Evolutionary conservation across 345 rosid genomes (phyloP), one percentile per base, ranked within the genome.

Genomic region (Eucalyptus sideroxylon): DNA sequence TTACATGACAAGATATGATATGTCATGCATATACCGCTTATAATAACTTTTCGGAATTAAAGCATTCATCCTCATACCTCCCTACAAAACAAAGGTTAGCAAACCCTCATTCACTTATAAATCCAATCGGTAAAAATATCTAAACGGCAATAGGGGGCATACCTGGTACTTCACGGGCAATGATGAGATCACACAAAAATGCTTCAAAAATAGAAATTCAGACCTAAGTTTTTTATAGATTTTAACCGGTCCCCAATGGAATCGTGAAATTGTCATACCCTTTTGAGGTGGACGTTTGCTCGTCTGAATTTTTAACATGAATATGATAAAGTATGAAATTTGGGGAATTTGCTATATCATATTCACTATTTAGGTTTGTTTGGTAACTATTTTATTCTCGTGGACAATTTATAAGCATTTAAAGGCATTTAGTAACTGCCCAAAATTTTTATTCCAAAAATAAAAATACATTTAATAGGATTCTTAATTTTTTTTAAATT

Each of bases 381-480:
- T 53, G 26, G 8, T 53, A 53, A 53, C 24, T 53, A 53, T 53
- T 19, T 53, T 53, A 9, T 53, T 53, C 10, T 0, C 2, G 5
- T 7, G 10, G 1, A 8, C 4, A 19, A 53, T 53, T 53, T 53
- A 0, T 8, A 1, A 53, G 1, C 26, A 53, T 8, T 53, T 53
- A 53, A 53, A 53, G 0, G 11, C 26, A 2, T 53, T 53, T 8
- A 2, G 5, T 19, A 53, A 53, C 1, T 19, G 1, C 1, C 0
- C 2, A 53, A 53, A 53, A 8, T 8, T 53, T 53, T 53, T 53
- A 21, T 21, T 53, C 26, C 1, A 21, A 2, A 53, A 53, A 19
- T 53, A 53, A 1, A 53, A 53, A 53, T 53, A 9, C 1, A 0
- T 53, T 53, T 53, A 0, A 1, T 53, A 21, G 26, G 9, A 53